Percentiles rank a stretch among this genome's conserved stretches.
phyloP scores from a whole-genome alignment of 2,329 filamentous ascomycete species.

The Cephalotrichum gorgonifer region DNA sequence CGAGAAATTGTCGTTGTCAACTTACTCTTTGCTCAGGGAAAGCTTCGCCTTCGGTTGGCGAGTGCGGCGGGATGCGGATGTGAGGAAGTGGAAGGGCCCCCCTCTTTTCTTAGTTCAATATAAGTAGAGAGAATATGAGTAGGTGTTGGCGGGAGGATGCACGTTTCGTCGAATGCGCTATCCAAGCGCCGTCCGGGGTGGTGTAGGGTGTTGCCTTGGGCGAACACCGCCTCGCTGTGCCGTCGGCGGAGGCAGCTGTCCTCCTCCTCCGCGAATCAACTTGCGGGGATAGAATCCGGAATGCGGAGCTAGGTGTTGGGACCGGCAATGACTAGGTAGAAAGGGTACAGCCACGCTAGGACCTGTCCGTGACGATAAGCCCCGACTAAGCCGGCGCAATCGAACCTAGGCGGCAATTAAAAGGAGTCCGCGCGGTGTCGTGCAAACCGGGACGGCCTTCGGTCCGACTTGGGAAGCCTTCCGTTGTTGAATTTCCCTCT shows the following conservation, averaged over 20 bases:
- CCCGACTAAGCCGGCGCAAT: background rate
- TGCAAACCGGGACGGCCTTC: background rate
- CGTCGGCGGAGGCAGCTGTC: background rate
- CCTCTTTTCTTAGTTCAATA: conserved; percentile 1
- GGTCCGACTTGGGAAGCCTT: conserved; percentile 4
- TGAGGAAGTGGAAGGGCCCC: background rate
- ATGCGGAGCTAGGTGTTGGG: background rate
- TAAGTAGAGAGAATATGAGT: background rate
- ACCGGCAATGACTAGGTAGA: background rate
- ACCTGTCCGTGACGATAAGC: conserved; percentile 1
- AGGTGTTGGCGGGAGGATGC: background rate
- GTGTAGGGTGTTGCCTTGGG: background rate
- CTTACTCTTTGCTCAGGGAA: conserved; percentile 3
- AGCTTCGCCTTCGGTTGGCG: background rate
- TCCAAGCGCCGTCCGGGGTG: background rate
- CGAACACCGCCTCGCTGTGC: background rate
- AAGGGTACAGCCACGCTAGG: conserved; percentile 1
- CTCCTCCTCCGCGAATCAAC: background rate
- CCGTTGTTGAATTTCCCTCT: conserved; percentile 4
- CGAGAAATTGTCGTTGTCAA: background rate
- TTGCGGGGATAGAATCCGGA: background rate
- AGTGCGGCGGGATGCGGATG: background rate
- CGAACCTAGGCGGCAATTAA: background rate
- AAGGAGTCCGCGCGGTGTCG: background rate
- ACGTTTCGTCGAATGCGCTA: background rate